Evolutionary conservation across 371 early-diverging fungal species (phyloP).

Genomic region (Coemansia sp.): DNA sequence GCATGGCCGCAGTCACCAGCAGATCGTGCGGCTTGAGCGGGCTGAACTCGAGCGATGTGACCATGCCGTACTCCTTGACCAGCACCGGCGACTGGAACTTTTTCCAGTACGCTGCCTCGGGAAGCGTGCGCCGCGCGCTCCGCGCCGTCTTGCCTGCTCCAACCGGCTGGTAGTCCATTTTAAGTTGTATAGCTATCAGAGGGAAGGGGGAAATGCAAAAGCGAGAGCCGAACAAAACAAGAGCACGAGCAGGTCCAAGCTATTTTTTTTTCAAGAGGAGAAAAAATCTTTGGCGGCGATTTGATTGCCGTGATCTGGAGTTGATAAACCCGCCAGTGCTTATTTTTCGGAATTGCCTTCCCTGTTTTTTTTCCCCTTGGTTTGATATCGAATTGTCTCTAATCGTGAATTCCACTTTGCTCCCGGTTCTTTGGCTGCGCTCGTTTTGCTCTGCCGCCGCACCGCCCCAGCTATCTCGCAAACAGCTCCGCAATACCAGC

Average conservation of each 20-base stretch:
- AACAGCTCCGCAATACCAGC: too few species aligned
- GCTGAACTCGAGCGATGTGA: constrained; percentile 83
- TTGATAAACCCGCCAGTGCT: background rate
- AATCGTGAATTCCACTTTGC: too few species aligned
- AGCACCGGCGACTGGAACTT: constrained; percentile 83
- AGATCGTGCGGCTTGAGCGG: constrained; percentile 84
- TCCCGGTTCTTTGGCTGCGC: too few species aligned
- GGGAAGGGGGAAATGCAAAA: background rate
- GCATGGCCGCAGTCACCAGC: constrained; percentile 83
- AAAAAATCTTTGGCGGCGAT: constrained; percentile 5
- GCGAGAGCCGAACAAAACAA: background rate
- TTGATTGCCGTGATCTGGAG: constrained; percentile 5
- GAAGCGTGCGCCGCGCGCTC: constrained; percentile 45
- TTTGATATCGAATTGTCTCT: too few species aligned
- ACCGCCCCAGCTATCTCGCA: background rate
- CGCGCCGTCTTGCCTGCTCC: constrained; percentile 24
- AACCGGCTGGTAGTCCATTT: constrained; percentile 46
- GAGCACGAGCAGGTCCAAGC: background rate
- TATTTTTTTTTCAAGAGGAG: background rate
- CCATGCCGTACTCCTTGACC: constrained; percentile 84
- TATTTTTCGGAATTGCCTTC: too few species aligned
- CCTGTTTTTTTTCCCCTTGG: too few species aligned
- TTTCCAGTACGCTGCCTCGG: constrained; percentile 78
- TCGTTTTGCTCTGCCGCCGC: too few species aligned
- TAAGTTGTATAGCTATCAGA: background rate